phyloP scores from a whole-genome alignment of 1,284 basidiomycete genomes.

The Fomitopsis pinicola region DNA sequence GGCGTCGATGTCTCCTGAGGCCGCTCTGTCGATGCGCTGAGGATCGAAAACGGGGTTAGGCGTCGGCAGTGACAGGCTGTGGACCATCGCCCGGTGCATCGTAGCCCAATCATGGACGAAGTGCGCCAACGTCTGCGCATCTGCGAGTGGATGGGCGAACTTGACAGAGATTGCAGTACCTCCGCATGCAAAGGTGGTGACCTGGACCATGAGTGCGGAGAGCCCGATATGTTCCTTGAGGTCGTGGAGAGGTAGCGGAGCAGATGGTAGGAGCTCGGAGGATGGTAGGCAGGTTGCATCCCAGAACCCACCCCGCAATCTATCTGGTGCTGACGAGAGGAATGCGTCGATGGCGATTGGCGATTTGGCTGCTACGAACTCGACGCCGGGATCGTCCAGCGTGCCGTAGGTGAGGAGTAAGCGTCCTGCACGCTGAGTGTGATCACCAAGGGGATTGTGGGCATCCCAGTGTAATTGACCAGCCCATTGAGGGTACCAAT shows the following conservation, averaged over 20 bases:
- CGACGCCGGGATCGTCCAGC: conserved; percentile 33
- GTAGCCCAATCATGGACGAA: conserved; percentile 38
- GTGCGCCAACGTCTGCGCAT: conserved; percentile 33
- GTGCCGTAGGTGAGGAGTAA: conserved; percentile 30
- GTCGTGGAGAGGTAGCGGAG: conserved; percentile 26
- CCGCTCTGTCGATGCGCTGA: conserved; percentile 26
- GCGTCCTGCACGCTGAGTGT: conserved; percentile 33
- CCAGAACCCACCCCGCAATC: conserved; percentile 15
- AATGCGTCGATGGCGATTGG: conserved; percentile 16
- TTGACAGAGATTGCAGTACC: conserved; percentile 26
- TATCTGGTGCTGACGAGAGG: conserved; percentile 18
- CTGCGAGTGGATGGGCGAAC: conserved; percentile 34
- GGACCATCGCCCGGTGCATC: conserved; percentile 20
- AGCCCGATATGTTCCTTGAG: conserved; percentile 17
- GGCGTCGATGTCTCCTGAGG: conserved; percentile 32
- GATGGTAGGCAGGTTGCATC: conserved; percentile 14
- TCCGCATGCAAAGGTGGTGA: conserved; percentile 30
- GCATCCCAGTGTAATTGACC: conserved; percentile 31
- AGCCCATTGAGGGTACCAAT: conserved; percentile 35
- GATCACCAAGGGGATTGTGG: conserved; percentile 20
- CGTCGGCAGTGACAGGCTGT: conserved; percentile 7
- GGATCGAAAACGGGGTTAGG: conserved; percentile 32
- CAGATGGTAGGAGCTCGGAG: conserved; percentile 16
- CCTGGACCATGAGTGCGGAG: conserved; percentile 29
- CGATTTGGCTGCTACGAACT: conserved; percentile 26